Evolutionary conservation across 768 basidiomycete species (phyloP).

Genomic region (Termitomyces sp.): DNA sequence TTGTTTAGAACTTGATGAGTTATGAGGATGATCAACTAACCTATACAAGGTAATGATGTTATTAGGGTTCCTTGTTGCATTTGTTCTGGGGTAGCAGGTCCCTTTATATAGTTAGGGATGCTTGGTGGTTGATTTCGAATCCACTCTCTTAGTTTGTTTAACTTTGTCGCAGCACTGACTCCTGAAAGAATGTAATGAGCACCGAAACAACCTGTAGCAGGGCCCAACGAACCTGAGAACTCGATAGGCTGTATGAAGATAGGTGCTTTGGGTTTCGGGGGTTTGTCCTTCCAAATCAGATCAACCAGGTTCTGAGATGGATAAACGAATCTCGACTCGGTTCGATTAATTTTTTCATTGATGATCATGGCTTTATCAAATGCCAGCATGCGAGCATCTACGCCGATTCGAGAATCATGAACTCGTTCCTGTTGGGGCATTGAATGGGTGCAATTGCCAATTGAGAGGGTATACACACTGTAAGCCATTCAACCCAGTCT

Average conservation of each 20-base stretch:
- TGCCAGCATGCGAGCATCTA: conserved; percentile 82
- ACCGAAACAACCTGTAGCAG: background rate
- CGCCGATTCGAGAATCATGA: conserved; percentile 55
- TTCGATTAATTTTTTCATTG: conserved; percentile 46
- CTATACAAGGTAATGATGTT: conserved; percentile 65
- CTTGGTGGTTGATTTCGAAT: conserved; percentile 56
- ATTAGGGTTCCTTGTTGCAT: conserved; percentile 65
- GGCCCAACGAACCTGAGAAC: conserved; percentile 47
- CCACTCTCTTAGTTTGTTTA: conserved; percentile 68
- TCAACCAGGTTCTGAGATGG: conserved; percentile 85
- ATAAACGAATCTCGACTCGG: conserved; percentile 66
- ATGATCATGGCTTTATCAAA: conserved; percentile 64
- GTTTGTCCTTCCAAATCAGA: conserved; percentile 75
- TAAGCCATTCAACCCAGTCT: conserved; percentile 79
- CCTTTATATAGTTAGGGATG: conserved; percentile 57
- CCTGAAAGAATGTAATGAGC: conserved; percentile 25
- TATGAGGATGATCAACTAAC: conserved; percentile 29
- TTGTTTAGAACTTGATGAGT: background rate
- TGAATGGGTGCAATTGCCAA: background rate
- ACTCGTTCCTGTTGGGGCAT: conserved; percentile 28
- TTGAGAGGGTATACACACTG: conserved; percentile 29
- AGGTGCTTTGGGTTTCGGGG: conserved; percentile 56
- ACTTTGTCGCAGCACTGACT: conserved; percentile 61
- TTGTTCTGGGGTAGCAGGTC: conserved; percentile 53
- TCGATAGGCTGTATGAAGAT: conserved; percentile 67